Conservation (phyloP, 1,139 yeast species). For the Debaryomyces robertsiae region DNA sequence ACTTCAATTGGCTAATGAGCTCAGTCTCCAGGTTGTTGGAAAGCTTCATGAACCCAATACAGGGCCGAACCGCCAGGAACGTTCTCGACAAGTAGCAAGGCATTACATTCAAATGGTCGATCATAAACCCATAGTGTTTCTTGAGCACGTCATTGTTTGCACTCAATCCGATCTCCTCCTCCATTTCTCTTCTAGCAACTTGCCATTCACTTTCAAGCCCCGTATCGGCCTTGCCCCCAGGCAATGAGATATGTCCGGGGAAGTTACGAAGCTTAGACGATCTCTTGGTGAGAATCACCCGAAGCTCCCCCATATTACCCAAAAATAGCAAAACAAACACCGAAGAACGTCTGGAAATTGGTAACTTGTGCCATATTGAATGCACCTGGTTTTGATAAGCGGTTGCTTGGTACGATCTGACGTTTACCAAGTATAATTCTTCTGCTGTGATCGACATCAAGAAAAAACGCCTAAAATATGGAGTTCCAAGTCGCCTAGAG, state of each 20-base stretch:
- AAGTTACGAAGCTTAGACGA: constrained; percentile 68
- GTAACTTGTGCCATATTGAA: constrained; percentile 62
- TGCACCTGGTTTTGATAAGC: constrained; percentile 30
- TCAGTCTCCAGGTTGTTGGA: constrained; percentile 22
- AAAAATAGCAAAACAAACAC: constrained; percentile 73
- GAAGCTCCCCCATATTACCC: constrained; percentile 69
- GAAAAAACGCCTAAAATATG: constrained; percentile 1
- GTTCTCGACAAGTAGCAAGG: constrained; percentile 83
- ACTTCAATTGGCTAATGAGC: constrained; percentile 34
- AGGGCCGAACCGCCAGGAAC: constrained; percentile 78
- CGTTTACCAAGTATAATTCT: constrained; percentile 22
- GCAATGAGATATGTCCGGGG: constrained; percentile 87
- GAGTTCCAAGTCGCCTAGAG: constrained; percentile 8
- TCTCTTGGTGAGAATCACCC: constrained; percentile 77
- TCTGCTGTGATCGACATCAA: constrained; percentile 19
- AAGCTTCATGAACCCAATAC: constrained; percentile 63
- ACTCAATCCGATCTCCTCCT: constrained; percentile 82
- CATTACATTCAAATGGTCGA: constrained; percentile 59
- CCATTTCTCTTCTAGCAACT: constrained; percentile 79
- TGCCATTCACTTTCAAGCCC: constrained; percentile 67
- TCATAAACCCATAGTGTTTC: constrained; percentile 50
- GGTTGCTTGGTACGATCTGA: constrained; percentile 26
- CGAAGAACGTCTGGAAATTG: constrained; percentile 68
- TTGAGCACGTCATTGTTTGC: constrained; percentile 48
- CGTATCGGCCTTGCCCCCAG: constrained; percentile 84